A percentile compares a stretch with the other conserved stretches of the same genome.
These are phyloP conservation scores for Scheffersomyces insectosa DNA, from an alignment of 1,139 yeast genomes.

Conservation along the genomic window DNA sequence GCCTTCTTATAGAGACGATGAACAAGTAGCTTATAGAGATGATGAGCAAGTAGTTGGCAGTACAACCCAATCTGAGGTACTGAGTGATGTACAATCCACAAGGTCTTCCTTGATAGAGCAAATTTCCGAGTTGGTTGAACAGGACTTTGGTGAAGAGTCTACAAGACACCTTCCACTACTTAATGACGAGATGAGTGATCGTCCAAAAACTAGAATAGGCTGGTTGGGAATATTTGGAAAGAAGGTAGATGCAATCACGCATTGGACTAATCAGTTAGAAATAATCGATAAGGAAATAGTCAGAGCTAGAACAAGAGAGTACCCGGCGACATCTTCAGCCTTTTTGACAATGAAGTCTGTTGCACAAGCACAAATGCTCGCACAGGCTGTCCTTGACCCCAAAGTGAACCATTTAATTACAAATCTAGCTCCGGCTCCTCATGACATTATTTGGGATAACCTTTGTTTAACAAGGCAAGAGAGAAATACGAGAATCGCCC, in stretches of 20 bases:
- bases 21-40: conserved; percentile 21
- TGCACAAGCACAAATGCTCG: conserved; percentile 86
- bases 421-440: conserved; percentile 82
- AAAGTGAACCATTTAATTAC: conserved; percentile 72
- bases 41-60: conserved; percentile 4
- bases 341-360: conserved; percentile 85
- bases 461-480: conserved; percentile 59
- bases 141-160: conserved; percentile 13
- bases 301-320: conserved; percentile 58
- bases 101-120: neutral
- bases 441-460: conserved; percentile 81
- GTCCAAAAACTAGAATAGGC: conserved; percentile 58
- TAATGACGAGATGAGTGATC: conserved; percentile 29
- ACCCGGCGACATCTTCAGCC: conserved; percentile 64
- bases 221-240: conserved; percentile 55
- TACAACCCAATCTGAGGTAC: no score
- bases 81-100: neutral
- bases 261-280: conserved; percentile 57
- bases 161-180: conserved; percentile 23
- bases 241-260: conserved; percentile 64
- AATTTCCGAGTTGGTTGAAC: neutral
- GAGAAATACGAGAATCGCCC: conserved; percentile 57
- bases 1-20: conserved; percentile 11
- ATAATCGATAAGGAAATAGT: conserved; percentile 58
- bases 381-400: conserved; percentile 86